phyloP scores from a whole-genome alignment of 805 yeast genomes.

The Candida ponderosae region DNA sequence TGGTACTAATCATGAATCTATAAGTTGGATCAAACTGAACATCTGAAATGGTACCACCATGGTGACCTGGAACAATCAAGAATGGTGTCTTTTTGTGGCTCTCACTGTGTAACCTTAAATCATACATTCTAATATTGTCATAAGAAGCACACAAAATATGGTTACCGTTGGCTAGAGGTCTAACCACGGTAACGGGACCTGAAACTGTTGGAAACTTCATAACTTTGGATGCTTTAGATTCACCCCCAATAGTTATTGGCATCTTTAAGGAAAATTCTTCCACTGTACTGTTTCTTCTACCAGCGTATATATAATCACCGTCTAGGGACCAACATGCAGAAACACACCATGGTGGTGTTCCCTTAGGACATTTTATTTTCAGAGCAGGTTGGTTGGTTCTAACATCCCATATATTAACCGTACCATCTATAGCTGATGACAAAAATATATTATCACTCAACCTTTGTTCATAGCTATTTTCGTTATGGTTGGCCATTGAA shows the following conservation, averaged over 20 bases:
- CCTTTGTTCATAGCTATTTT: constrained; percentile 2
- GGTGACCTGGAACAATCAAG: constrained; percentile 91
- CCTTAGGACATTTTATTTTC: constrained; percentile 45
- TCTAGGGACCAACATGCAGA: constrained; percentile 81
- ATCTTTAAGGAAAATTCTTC: constrained; percentile 65
- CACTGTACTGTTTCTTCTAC: constrained; percentile 82
- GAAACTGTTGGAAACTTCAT: constrained; percentile 78
- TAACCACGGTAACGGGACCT: constrained; percentile 82
- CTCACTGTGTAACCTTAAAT: constrained; percentile 42
- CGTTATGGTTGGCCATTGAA: neutral
- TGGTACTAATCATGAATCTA: constrained; percentile 79
- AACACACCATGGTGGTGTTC: constrained; percentile 92
- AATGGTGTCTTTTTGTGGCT: constrained; percentile 49
- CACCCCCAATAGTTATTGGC: constrained; percentile 30
- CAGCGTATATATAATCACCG: constrained; percentile 75
- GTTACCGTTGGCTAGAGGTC: constrained; percentile 71
- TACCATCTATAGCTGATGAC: constrained; percentile 80
- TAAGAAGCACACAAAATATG: constrained; percentile 82
- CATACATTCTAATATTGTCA: constrained; percentile 86
- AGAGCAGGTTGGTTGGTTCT: constrained; percentile 41
- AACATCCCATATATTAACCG: constrained; percentile 74
- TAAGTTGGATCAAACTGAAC: constrained; percentile 82
- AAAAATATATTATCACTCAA: constrained; percentile 49
- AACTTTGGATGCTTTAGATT: constrained; percentile 45
- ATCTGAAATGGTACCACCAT: constrained; percentile 80